These are phyloP conservation scores for Ambrosia artemisiifolia DNA, from an alignment of 129 eudicot genomes.

Conservation along the genomic window DNA sequence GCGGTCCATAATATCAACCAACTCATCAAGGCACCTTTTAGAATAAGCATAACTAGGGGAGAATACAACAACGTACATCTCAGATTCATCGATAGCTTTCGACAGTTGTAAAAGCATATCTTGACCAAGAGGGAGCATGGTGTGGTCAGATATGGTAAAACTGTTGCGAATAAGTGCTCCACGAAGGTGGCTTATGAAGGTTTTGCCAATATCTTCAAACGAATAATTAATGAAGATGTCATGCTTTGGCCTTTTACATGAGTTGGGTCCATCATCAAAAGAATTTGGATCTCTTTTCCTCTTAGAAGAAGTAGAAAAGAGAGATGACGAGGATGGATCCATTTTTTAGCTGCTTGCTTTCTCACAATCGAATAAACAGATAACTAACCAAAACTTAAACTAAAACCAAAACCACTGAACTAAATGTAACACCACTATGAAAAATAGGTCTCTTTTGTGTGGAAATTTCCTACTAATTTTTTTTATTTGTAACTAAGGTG, in stretches of 20 bases:
- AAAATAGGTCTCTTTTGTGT: too few relatives aligned
- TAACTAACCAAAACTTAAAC: too few relatives aligned
- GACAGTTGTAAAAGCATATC: neutral
- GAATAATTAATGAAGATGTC: slow-evolving; percentile 14
- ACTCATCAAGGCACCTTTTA: slow-evolving; percentile 13
- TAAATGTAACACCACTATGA: too few relatives aligned
- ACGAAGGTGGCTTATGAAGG: slow-evolving; percentile 18
- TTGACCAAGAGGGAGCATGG: slow-evolving; percentile 1
- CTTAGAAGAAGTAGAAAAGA: neutral
- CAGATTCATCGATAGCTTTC: slow-evolving; percentile 14
- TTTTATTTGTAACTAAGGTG: too few relatives aligned
- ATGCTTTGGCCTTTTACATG: neutral
- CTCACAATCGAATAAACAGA: too few relatives aligned
- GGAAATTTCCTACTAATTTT: too few relatives aligned
- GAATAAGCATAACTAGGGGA: slow-evolving; percentile 17
- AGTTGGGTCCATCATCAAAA: neutral
- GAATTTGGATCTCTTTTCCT: neutral
- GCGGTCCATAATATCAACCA: slow-evolving; percentile 7
- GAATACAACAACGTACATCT: slow-evolving; percentile 18
- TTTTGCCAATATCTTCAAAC: slow-evolving; percentile 12
- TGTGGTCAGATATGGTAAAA: slow-evolving; percentile 12
- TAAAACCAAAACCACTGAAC: too few relatives aligned
- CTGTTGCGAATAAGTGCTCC: slow-evolving; percentile 2
- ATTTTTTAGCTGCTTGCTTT: neutral
- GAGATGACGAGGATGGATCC: slow-evolving; percentile 5